Evolutionary conservation across 495 filamentous ascomycete genomes (phyloP).

Genomic region (Xylaria castorea): DNA sequence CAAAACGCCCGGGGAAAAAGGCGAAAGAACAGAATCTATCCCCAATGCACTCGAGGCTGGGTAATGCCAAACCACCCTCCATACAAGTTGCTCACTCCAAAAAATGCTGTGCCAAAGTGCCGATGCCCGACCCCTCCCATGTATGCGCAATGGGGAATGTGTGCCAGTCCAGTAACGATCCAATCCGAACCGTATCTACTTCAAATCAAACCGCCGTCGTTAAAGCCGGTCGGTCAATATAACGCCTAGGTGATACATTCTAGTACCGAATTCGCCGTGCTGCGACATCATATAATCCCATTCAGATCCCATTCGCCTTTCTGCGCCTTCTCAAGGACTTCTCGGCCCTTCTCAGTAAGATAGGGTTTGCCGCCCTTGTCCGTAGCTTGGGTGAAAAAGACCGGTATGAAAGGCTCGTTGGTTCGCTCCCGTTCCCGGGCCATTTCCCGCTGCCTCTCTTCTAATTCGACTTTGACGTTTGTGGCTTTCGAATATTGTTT

Average conservation of each 20-base stretch:
- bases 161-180: slow-evolving; percentile 21
- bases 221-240: slow-evolving; percentile 3
- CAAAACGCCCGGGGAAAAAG: slow-evolving; percentile 7
- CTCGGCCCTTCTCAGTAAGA: slow-evolving; percentile 76
- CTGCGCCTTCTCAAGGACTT: slow-evolving; percentile 73
- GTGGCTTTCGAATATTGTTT: slow-evolving; percentile 88
- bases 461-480: slow-evolving; percentile 84
- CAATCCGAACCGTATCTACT: slow-evolving; percentile 15
- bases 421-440: slow-evolving; percentile 76
- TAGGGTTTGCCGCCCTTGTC: slow-evolving; percentile 79
- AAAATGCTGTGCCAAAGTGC: slow-evolving; percentile 25
- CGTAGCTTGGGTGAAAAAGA: slow-evolving; percentile 82
- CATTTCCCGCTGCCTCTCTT: slow-evolving; percentile 86
- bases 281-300: slow-evolving; percentile 41
- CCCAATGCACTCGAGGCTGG: slow-evolving; percentile 1
- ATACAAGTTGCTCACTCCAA: neutral
- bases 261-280: neutral
- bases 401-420: slow-evolving; percentile 77
- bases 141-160: slow-evolving; percentile 26
- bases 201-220: slow-evolving; percentile 23
- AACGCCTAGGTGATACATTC: slow-evolving; percentile 3
- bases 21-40: neutral
- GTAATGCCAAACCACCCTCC: slow-evolving; percentile 1
- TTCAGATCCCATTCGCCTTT: slow-evolving; percentile 61
- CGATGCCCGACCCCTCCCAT: slow-evolving; percentile 13